Evolutionary conservation across 176 grass and related monocot genomes (phyloP), one percentile per base, ranked within the genome.

Genomic region (Ensete ventricosum): DNA sequence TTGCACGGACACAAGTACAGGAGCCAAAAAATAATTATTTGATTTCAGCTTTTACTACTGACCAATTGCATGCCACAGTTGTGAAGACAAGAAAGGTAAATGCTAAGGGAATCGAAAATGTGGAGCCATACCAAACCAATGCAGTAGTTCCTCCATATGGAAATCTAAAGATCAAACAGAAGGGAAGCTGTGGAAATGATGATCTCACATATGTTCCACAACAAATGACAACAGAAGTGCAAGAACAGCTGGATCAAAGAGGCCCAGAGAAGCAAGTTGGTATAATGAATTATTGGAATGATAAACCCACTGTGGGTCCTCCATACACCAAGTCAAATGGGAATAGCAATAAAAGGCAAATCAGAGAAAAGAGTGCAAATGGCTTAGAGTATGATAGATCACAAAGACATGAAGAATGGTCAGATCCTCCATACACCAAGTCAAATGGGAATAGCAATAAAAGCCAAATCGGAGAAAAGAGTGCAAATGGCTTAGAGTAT

Each of bases 11-110:
- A 17, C 72, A 74, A 55, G 50, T 9, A 51, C 83, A 71, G 50
- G 89, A 94, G 66, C 80, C 84, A 16, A 91, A 95, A 86, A 84
- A 88, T 83, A 94, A 87, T 68, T 82, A 91, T 82, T 84, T 91
- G n/a, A 67, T 88, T 83, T 81, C 88, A 89, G 77, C 82, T 79
- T 71, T 62, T 50, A 73, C n/a, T 53, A 63, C 62, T 85, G 77
- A 26, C 77, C 76, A 74, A 22, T 3, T 80, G 51, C 57, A 81
- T 1, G 71, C 19, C 54, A 2, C 71, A 26, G 11, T 12, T n/a
- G 80, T 83, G 84, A 87, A 79, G 82, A 87, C 58, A 66, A 82
- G 74, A 59, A 92, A 81, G 70, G 81, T 62, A 6, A 22, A 67
- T 69, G 67, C 74, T 64, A 60, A 81, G 52, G 88, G 86, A 85